These are phyloP conservation scores for Fremontodendron californicum DNA, from an alignment of 345 rosid species.

Conservation along the genomic window DNA sequence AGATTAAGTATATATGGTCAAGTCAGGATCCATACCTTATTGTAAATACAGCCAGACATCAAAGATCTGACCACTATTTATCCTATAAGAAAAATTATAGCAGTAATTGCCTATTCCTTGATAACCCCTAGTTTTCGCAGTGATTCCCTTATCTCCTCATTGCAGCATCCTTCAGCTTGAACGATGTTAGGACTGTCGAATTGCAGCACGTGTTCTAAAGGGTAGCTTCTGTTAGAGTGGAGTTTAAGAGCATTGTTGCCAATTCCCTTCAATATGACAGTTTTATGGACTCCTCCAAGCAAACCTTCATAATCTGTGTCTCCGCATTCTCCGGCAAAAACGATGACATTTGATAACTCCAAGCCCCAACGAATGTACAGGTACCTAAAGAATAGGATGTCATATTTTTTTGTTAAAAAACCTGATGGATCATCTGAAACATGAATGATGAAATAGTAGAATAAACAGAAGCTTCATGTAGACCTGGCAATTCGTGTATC, in stretches of 20 bases:
- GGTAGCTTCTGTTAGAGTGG: conserved; percentile 53
- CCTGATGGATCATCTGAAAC: not conserved
- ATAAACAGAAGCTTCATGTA: too few species aligned
- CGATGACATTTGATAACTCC: conserved; percentile 51
- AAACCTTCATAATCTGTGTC: conserved; percentile 75
- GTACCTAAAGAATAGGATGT: conserved; percentile 39
- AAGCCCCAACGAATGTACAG: conserved; percentile 65
- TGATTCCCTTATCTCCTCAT: conserved; percentile 30
- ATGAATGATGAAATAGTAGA: not conserved
- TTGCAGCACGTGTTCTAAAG: conserved; percentile 55
- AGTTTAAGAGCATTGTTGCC: conserved; percentile 40
- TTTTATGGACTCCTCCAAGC: conserved; percentile 68
- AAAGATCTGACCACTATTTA: not conserved
- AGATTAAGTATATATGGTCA: not conserved
- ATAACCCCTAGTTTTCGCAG: conserved; percentile 40
- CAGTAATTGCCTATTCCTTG: not conserved
- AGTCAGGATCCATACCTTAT: not conserved
- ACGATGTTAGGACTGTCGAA: conserved; percentile 41
- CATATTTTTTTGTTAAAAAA: not conserved
- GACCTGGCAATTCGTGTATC: too few species aligned
- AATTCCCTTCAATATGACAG: conserved; percentile 47
- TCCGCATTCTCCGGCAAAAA: conserved; percentile 65
- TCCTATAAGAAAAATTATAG: not conserved
- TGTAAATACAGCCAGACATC: not conserved
- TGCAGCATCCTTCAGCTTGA: conserved; percentile 33